Conservation (phyloP, 139 green algal genomes). For the Desmodesmus armatus region DNA sequence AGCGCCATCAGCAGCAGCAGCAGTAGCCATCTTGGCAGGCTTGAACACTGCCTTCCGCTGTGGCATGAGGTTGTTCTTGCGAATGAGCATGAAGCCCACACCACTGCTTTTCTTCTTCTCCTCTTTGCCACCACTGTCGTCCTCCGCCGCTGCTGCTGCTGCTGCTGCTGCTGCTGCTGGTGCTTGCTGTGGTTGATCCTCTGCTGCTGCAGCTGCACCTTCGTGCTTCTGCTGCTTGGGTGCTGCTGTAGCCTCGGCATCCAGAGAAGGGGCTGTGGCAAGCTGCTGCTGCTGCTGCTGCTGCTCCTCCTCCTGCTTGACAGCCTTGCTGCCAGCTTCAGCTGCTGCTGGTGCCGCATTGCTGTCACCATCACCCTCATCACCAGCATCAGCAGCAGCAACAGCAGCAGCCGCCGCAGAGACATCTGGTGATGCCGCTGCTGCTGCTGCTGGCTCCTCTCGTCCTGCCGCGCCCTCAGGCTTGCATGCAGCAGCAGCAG, state of each 20-base stretch:
- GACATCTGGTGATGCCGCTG: too few species aligned
- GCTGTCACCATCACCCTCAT: too few species aligned
- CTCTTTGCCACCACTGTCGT: background rate
- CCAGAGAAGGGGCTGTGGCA: too few species aligned
- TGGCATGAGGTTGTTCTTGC: conserved; percentile 48
- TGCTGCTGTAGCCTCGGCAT: conserved; percentile 8
- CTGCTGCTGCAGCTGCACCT: background rate
- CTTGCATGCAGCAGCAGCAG: too few species aligned
- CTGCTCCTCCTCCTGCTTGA: background rate
- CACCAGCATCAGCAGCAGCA: too few species aligned
- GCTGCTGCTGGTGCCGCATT: background rate
- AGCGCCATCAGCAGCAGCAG: background rate
- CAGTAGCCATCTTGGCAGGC: background rate
- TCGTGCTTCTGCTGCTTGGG: too few species aligned
- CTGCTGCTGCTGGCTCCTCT: background rate
- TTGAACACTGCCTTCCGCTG: conserved; percentile 44
- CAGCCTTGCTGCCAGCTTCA: background rate
- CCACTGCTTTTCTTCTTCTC: conserved; percentile 4
- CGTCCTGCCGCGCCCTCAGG: background rate
- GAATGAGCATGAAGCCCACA: conserved; percentile 40
- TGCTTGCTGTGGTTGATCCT: background rate
- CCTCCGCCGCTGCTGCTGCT: conserved; percentile 8
- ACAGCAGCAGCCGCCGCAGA: too few species aligned
- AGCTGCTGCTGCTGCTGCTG: background rate
- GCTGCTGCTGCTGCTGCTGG: conserved; percentile 8